phyloP scores from a whole-genome alignment of 2,329 filamentous ascomycete genomes.

The Aspergillus proliferans region DNA sequence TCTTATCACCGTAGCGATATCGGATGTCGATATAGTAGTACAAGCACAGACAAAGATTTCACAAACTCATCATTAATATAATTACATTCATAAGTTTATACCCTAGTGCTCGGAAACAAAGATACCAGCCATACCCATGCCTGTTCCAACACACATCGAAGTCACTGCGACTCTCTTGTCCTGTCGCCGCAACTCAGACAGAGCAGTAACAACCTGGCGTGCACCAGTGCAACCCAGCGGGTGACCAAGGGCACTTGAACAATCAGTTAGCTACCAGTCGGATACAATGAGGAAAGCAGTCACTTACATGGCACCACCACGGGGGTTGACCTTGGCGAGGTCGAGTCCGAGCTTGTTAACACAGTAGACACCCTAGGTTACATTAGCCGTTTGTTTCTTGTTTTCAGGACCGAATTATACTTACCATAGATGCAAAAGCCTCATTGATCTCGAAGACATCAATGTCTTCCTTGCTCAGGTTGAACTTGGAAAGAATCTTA shows the following conservation, averaged over 20 bases:
- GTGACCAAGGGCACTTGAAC: slow-evolving; percentile 69
- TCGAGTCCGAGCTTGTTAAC: slow-evolving; percentile 76
- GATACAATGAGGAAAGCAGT: not conserved
- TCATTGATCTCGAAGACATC: slow-evolving; percentile 60
- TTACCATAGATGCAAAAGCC: slow-evolving; percentile 67
- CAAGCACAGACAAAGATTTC: no score
- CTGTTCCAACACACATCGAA: slow-evolving; percentile 87
- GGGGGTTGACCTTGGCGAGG: slow-evolving; percentile 81
- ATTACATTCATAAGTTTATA: not conserved
- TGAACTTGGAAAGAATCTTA: slow-evolving; percentile 74
- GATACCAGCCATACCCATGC: slow-evolving; percentile 76
- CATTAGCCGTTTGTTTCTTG: slow-evolving; percentile 1
- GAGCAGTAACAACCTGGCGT: slow-evolving; percentile 77
- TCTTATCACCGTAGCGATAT: no score
- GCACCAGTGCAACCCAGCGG: slow-evolving; percentile 87
- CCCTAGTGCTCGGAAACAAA: slow-evolving; percentile 78
- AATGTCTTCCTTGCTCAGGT: slow-evolving; percentile 50
- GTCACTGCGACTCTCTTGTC: slow-evolving; percentile 77
- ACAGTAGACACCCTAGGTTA: slow-evolving; percentile 74
- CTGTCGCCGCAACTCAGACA: slow-evolving; percentile 77
- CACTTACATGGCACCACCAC: slow-evolving; percentile 72
- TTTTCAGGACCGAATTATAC: not conserved
- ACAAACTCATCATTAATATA: not conserved
- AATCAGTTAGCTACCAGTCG: slow-evolving; percentile 6
- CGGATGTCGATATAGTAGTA: no score